A percentile compares a stretch with the other conserved stretches of the same genome.
Conservation (phyloP, 768 basidiomycete species). For the Baorangia bicolor region DNA sequence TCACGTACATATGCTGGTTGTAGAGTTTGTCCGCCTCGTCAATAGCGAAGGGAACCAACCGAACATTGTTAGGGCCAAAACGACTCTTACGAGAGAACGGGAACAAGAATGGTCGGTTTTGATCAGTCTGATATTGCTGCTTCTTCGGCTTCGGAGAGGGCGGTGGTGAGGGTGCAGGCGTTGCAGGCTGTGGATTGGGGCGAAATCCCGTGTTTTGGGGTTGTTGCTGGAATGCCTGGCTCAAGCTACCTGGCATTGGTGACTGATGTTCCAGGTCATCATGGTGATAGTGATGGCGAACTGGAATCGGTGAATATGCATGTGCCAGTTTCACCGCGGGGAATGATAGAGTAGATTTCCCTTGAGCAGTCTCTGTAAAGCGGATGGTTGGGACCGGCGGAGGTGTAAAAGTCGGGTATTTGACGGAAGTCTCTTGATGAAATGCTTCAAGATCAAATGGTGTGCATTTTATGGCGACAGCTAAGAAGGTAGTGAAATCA, state of each 20-base stretch:
- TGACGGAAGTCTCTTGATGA: constrained; percentile 86
- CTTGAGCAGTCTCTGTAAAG: constrained; percentile 20
- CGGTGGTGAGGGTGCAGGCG: constrained; percentile 89
- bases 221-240: constrained; percentile 37
- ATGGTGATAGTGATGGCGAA: constrained; percentile 93
- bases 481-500: constrained; percentile 31
- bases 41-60: constrained; percentile 91
- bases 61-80: constrained; percentile 50
- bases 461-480: constrained; percentile 78
- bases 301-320: constrained; percentile 89
- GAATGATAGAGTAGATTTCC: constrained; percentile 34
- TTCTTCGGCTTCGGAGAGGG: constrained; percentile 91
- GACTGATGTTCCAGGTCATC: constrained; percentile 62
- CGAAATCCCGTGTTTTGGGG: constrained; percentile 29
- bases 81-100: constrained; percentile 77
- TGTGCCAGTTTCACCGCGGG: constrained; percentile 74
- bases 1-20: constrained; percentile 85
- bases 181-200: constrained; percentile 66
- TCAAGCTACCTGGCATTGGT: constrained; percentile 37
- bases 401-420: constrained; percentile 91
- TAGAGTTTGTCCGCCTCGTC: constrained; percentile 94
- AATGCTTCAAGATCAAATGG: constrained; percentile 90
- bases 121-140: constrained; percentile 98
- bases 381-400: constrained; percentile 45
- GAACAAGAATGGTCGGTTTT: constrained; percentile 89